phyloP scores from a whole-genome alignment of 306 rosid genomes.

The Vigna radiata region DNA sequence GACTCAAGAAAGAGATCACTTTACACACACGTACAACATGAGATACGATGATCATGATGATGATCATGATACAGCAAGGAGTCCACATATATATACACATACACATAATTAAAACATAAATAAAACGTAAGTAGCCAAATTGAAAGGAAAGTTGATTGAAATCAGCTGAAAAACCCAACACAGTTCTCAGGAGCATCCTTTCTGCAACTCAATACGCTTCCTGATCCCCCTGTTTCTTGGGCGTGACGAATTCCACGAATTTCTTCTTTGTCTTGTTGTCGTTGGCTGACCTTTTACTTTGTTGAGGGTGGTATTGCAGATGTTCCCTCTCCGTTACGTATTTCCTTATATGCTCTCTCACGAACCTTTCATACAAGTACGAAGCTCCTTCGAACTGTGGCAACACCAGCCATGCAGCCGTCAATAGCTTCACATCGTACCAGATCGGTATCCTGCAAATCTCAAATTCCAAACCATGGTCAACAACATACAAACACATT shows the following conservation, averaged over 20 bases:
- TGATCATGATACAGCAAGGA: neutral
- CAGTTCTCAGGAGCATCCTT: neutral
- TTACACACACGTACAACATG: neutral
- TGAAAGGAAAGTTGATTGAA: neutral
- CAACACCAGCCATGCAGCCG: conserved; percentile 87
- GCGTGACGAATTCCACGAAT: conserved; percentile 58
- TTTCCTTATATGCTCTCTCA: conserved; percentile 65
- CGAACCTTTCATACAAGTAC: conserved; percentile 76
- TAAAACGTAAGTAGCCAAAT: neutral
- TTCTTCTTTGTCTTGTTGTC: conserved; percentile 58
- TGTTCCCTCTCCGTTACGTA: conserved; percentile 37
- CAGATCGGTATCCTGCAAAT: conserved; percentile 80
- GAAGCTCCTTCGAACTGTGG: conserved; percentile 96
- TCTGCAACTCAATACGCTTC: conserved; percentile 53
- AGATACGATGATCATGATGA: neutral
- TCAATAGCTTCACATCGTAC: conserved; percentile 81
- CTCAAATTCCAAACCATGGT: too few relatives aligned
- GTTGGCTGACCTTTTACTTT: neutral
- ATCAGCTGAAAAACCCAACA: neutral
- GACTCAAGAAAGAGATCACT: conserved; percentile 14
- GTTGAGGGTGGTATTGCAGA: neutral
- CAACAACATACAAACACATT: too few relatives aligned
- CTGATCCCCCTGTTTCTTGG: conserved; percentile 64
- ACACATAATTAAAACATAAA: conserved; percentile 2
- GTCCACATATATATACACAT: neutral